A percentile compares a stretch with the other conserved stretches of the same genome.
Conservation (phyloP, 495 filamentous ascomycete species). For the Penicillium arizonense region DNA sequence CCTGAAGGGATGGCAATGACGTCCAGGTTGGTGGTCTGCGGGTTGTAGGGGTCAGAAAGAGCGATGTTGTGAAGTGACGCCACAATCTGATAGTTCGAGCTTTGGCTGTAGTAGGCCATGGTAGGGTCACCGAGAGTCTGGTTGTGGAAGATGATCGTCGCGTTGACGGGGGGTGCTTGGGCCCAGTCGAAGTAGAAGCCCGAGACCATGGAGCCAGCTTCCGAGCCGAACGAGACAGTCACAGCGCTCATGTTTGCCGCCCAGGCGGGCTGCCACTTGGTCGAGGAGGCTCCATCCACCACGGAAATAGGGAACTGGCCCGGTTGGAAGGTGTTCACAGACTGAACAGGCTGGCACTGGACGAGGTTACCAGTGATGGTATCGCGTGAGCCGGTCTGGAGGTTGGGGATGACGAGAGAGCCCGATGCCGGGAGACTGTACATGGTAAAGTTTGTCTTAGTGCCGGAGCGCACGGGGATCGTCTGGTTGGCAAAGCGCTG, state of each 20-base stretch:
- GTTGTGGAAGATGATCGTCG: slow-evolving; percentile 56
- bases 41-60: slow-evolving; percentile 38
- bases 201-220: slow-evolving; percentile 42
- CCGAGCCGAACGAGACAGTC: slow-evolving; percentile 47
- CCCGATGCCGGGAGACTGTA: slow-evolving; percentile 50
- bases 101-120: slow-evolving; percentile 1
- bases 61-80: slow-evolving; percentile 25
- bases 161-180: slow-evolving; percentile 54
- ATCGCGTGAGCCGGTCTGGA: slow-evolving; percentile 41
- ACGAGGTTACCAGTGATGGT: slow-evolving; percentile 60
- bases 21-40: neutral
- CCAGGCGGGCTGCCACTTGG: slow-evolving; percentile 66
- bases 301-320: slow-evolving; percentile 73
- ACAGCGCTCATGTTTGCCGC: slow-evolving; percentile 45
- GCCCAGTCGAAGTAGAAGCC: slow-evolving; percentile 69
- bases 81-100: slow-evolving; percentile 15
- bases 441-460: slow-evolving; percentile 30
- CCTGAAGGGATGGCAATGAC: slow-evolving; percentile 37
- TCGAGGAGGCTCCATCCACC: slow-evolving; percentile 67
- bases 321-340: slow-evolving; percentile 47
- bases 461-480: slow-evolving; percentile 52
- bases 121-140: slow-evolving; percentile 21
- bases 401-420: slow-evolving; percentile 59
- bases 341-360: slow-evolving; percentile 62
- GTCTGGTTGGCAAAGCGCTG: slow-evolving; percentile 43